Conservation (phyloP, 176 grass and related monocot genomes). For the Bothriochloa decipiens region DNA sequence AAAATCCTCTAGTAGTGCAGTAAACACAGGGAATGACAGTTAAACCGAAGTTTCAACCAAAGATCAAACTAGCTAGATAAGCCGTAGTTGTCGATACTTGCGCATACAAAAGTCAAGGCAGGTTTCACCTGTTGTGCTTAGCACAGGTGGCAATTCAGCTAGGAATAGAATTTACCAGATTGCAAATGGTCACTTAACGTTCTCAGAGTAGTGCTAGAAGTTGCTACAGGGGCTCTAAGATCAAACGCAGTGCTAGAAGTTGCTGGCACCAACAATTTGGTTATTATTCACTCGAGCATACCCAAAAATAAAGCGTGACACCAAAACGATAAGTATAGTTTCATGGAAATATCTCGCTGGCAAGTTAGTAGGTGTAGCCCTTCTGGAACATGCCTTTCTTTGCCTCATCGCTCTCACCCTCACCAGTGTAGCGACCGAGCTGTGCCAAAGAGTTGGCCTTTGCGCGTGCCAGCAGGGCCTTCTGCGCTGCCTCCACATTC, state of each 20-base stretch:
- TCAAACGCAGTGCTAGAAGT: constrained; percentile 10
- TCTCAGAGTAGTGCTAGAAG: constrained; percentile 4
- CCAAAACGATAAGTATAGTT: neutral
- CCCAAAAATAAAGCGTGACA: constrained; percentile 13
- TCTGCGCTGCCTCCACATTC: constrained; percentile 72
- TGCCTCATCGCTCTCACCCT: constrained; percentile 72
- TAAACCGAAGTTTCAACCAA: neutral
- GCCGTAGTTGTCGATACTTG: neutral
- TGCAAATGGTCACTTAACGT: neutral
- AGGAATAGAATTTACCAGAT: neutral
- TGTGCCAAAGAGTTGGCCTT: constrained; percentile 89
- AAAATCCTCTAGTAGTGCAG: neutral
- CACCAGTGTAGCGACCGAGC: constrained; percentile 69
- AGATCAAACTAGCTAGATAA: neutral
- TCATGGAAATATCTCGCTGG: neutral
- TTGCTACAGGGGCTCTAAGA: constrained; percentile 7
- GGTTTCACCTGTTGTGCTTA: neutral
- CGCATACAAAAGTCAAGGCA: neutral
- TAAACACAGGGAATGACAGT: neutral
- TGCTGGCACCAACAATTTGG: constrained; percentile 40
- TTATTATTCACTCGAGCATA: constrained; percentile 40
- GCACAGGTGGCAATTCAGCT: neutral
- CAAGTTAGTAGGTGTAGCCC: constrained; percentile 84
- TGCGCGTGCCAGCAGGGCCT: constrained; percentile 64
- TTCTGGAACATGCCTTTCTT: constrained; percentile 98